Percentiles rank a stretch among this genome's conserved stretches.
These are phyloP conservation scores for Coemansia umbellata DNA, from an alignment of 192 early-diverging fungal genomes.

Conservation along the genomic window DNA sequence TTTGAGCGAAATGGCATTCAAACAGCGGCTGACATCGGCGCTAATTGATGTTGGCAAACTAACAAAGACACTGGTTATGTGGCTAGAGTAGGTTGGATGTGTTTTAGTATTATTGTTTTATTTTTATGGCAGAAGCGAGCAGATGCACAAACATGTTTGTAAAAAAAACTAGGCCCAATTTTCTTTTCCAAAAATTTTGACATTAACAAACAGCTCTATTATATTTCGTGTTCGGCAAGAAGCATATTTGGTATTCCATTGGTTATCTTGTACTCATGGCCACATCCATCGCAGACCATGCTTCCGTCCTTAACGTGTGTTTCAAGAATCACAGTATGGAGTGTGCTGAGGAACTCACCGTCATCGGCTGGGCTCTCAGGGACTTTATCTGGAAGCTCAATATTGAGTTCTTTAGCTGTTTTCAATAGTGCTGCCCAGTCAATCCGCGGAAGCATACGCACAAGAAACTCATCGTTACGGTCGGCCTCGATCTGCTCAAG, in stretches of 20 bases:
- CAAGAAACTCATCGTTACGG: conserved; percentile 78
- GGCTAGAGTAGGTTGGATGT: conserved; percentile 55
- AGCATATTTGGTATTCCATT: conserved; percentile 95
- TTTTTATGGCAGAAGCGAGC: no score
- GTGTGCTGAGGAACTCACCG: conserved; percentile 56
- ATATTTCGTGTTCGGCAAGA: conserved; percentile 70
- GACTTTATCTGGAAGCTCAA: conserved; percentile 22
- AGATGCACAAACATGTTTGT: no score
- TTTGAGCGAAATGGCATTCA: conserved; percentile 62
- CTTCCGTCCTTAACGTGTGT: conserved; percentile 82
- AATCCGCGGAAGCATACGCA: conserved; percentile 74
- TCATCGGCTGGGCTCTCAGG: conserved; percentile 28
- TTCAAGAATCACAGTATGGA: conserved; percentile 81
- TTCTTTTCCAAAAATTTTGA: neutral
- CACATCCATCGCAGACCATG: conserved; percentile 90
- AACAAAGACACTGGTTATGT: conserved; percentile 76
- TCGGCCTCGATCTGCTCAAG: conserved; percentile 86
- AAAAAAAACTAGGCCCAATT: neutral
- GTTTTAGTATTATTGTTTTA: neutral
- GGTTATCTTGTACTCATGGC: conserved; percentile 85
- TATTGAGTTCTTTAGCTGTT: conserved; percentile 60
- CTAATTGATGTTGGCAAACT: conserved; percentile 88
- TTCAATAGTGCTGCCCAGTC: conserved; percentile 69
- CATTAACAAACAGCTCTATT: neutral
- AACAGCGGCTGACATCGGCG: conserved; percentile 78